Conservation (phyloP, 2,329 filamentous ascomycete genomes). For the Colletotrichum plurivorum region DNA sequence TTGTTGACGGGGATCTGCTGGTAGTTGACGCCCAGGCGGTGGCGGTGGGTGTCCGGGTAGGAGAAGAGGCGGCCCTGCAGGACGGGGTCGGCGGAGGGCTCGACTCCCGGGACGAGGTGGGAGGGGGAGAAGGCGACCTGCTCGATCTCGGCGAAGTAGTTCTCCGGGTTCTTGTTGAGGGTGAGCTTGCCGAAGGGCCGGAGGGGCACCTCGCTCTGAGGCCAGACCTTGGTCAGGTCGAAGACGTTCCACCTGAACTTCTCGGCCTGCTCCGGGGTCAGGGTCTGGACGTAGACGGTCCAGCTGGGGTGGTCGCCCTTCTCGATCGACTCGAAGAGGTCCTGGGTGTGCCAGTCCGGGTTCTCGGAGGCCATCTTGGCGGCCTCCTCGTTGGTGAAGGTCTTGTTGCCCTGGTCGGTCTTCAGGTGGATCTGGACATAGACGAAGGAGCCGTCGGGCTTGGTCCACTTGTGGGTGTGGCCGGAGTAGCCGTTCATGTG, state of each 20-base stretch:
- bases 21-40: conserved; percentile 75
- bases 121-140: conserved; percentile 77
- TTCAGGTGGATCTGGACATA: conserved; percentile 77
- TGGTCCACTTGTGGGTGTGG: conserved; percentile 75
- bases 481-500: conserved; percentile 79
- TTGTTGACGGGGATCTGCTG: conserved; percentile 75
- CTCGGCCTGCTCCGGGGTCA: conserved; percentile 74
- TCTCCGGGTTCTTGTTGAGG: conserved; percentile 74
- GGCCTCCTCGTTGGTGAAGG: conserved; percentile 71
- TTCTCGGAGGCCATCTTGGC: conserved; percentile 66
- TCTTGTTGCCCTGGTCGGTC: conserved; percentile 74
- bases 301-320: conserved; percentile 73
- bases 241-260: conserved; percentile 75
- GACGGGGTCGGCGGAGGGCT: conserved; percentile 73
- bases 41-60: conserved; percentile 74
- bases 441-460: conserved; percentile 75
- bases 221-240: conserved; percentile 80
- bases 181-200: conserved; percentile 73
- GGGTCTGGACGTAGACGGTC: conserved; percentile 75
- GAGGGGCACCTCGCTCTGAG: conserved; percentile 73
- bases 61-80: conserved; percentile 73
- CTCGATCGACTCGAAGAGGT: conserved; percentile 75
- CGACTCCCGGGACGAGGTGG: conserved; percentile 75
- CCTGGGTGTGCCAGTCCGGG: conserved; percentile 74
- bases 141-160: conserved; percentile 80